Percentiles rank a stretch among this genome's conserved stretches.
Evolutionary conservation across 2,329 filamentous ascomycete genomes (phyloP).

Genomic region (Trichoderma gracile): DNA sequence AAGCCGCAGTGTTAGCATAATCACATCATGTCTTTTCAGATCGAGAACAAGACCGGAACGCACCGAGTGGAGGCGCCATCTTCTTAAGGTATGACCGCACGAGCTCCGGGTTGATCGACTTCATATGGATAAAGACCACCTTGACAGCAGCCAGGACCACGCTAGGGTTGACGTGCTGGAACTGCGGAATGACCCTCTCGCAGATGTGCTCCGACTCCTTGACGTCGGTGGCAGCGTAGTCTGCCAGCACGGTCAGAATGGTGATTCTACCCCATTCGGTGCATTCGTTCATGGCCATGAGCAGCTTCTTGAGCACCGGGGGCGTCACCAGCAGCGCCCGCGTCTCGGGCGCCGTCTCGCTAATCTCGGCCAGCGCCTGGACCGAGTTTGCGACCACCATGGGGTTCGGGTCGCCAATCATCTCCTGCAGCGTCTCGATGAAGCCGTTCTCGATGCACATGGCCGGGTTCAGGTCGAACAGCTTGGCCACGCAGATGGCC

Average conservation of each 20-base stretch:
- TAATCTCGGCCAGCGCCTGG: conserved; percentile 87
- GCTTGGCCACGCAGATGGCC: conserved; percentile 94
- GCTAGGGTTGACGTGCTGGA: conserved; percentile 97
- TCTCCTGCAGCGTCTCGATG: conserved; percentile 85
- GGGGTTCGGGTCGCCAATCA: conserved; percentile 96
- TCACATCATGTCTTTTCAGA: neutral
- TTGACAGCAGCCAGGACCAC: conserved; percentile 98
- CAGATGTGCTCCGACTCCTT: conserved; percentile 99
- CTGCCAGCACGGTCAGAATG: conserved; percentile 83
- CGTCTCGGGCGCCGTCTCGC: conserved; percentile 87
- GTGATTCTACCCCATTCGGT: conserved; percentile 98
- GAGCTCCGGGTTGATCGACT: conserved; percentile 72
- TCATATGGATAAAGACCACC: conserved; percentile 96
- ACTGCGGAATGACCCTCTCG: conserved; percentile 92
- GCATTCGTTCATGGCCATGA: conserved; percentile 96
- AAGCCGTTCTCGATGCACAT: conserved; percentile 98
- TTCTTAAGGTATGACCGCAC: conserved; percentile 91
- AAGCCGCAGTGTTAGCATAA: neutral
- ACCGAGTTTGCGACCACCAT: conserved; percentile 99
- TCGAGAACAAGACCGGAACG: conserved; percentile 32
- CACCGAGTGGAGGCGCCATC: conserved; percentile 94
- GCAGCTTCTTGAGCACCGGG: conserved; percentile 85
- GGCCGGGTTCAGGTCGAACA: conserved; percentile 89
- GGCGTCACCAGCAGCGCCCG: conserved; percentile 81
- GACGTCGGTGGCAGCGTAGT: conserved; percentile 81